phyloP scores from a whole-genome alignment of 2,329 filamentous ascomycete genomes.

The Phialemonium atrogriseum region DNA sequence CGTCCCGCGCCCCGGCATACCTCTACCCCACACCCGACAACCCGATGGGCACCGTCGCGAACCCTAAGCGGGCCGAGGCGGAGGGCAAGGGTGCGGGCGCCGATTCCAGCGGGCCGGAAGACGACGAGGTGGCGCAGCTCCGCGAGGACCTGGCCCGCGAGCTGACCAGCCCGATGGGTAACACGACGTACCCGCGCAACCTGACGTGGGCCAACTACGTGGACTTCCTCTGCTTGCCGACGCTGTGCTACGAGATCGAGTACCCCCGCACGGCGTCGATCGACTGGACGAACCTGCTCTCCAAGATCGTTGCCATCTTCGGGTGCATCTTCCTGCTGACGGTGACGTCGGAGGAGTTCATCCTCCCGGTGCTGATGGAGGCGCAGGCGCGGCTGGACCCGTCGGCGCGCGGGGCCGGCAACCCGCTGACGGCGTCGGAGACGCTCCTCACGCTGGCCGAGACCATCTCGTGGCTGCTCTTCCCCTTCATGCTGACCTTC shows the following conservation, averaged over 20 bases:
- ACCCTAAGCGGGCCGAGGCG: constrained; percentile 17
- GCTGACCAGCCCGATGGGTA: constrained; percentile 82
- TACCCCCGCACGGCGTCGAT: constrained; percentile 75
- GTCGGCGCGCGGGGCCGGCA: constrained; percentile 20
- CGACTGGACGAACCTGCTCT: constrained; percentile 72
- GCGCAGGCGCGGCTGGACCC: constrained; percentile 48
- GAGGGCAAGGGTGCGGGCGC: constrained; percentile 12
- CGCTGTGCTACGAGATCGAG: constrained; percentile 94
- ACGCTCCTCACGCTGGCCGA: constrained; percentile 74
- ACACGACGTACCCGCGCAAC: constrained; percentile 84
- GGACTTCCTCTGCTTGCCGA: constrained; percentile 88
- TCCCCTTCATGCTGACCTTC: constrained; percentile 96
- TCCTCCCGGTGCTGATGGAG: constrained; percentile 78
- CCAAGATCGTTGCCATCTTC: constrained; percentile 83
- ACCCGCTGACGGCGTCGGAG: constrained; percentile 44
- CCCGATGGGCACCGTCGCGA: constrained; percentile 31
- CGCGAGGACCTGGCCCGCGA: constrained; percentile 85
- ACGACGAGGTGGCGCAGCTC: constrained; percentile 55
- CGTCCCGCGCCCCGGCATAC: constrained; percentile 62
- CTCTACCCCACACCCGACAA: constrained; percentile 62
- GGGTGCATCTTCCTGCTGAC: constrained; percentile 95
- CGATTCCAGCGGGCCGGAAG: constrained; percentile 16
- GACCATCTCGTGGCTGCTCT: constrained; percentile 83
- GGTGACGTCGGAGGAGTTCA: constrained; percentile 87
- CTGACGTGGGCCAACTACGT: constrained; percentile 73